Conservation (phyloP, 1,139 yeast species). For the Maudiozyma humilis region DNA sequence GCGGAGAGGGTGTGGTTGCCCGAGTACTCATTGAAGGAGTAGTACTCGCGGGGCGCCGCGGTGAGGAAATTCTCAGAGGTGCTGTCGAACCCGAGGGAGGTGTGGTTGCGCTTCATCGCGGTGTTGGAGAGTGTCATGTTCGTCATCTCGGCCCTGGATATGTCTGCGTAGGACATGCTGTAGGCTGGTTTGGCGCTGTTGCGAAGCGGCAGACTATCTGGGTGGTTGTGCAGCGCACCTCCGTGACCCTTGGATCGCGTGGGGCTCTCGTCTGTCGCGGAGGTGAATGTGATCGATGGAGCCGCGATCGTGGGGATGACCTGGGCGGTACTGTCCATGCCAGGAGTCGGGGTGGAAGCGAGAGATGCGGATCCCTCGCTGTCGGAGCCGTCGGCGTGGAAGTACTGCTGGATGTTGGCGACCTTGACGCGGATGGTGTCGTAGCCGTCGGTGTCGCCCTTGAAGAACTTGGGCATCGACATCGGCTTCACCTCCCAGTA, state of each 20-base stretch:
- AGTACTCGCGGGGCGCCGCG: background rate
- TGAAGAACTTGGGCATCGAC: slow-evolving; percentile 72
- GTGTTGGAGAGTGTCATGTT: slow-evolving; percentile 12
- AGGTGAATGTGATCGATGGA: slow-evolving; percentile 1
- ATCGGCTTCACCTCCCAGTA: slow-evolving; percentile 90
- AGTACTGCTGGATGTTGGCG: slow-evolving; percentile 13
- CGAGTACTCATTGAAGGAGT: slow-evolving; percentile 3
- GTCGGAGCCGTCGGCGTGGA: slow-evolving; percentile 1
- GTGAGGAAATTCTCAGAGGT: slow-evolving; percentile 2
- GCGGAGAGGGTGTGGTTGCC: background rate
- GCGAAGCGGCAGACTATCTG: background rate
- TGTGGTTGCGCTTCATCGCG: slow-evolving; percentile 17
- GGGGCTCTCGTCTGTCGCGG: background rate
- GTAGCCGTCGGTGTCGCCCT: slow-evolving; percentile 32
- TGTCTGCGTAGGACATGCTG: background rate
- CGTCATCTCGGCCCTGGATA: background rate
- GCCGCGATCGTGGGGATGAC: background rate
- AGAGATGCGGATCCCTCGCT: background rate
- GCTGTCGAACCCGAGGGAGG: slow-evolving; percentile 16
- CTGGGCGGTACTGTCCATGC: background rate
- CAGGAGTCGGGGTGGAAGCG: background rate
- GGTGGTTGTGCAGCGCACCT: background rate
- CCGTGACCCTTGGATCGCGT: slow-evolving; percentile 1
- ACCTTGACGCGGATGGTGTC: slow-evolving; percentile 22
- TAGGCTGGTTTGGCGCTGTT: background rate